phyloP scores from a whole-genome alignment of 2,329 filamentous ascomycete genomes.

The Diaporthe vexans region DNA sequence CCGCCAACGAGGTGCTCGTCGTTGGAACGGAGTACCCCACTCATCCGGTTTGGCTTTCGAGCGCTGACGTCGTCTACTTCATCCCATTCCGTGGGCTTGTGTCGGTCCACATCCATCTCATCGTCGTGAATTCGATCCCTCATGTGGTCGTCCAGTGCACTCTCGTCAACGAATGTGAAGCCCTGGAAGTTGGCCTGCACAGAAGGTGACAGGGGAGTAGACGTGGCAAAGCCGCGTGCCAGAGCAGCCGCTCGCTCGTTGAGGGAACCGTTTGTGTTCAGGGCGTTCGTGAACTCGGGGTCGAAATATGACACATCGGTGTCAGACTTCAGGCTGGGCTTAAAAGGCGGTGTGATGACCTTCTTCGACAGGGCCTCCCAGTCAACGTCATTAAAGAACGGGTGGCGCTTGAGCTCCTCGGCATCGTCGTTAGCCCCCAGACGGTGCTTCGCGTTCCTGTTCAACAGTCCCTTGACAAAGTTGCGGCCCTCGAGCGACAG shows the following conservation, averaged over 20 bases:
- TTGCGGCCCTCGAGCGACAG: slow-evolving; percentile 95
- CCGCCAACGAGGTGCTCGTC: slow-evolving; percentile 73
- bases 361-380: slow-evolving; percentile 92
- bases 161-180: slow-evolving; percentile 99
- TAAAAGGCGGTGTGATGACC: slow-evolving; percentile 95
- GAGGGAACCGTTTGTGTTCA: slow-evolving; percentile 87
- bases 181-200: slow-evolving; percentile 99
- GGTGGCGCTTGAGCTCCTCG: slow-evolving; percentile 91
- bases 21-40: slow-evolving; percentile 71
- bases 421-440: slow-evolving; percentile 93
- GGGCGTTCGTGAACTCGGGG: slow-evolving; percentile 95
- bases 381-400: slow-evolving; percentile 95
- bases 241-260: slow-evolving; percentile 92
- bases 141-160: slow-evolving; percentile 91
- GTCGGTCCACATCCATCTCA: slow-evolving; percentile 66
- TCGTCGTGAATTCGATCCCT: slow-evolving; percentile 66
- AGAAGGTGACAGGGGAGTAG: slow-evolving; percentile 92
- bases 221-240: slow-evolving; percentile 87
- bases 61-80: slow-evolving; percentile 68
- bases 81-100: slow-evolving; percentile 69
- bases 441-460: slow-evolving; percentile 96
- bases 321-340: slow-evolving; percentile 95
- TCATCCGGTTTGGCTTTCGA: slow-evolving; percentile 71
- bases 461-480: slow-evolving; percentile 97
- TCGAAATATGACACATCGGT: slow-evolving; percentile 99